These are phyloP conservation scores for Vigna trinervia DNA, from an alignment of 306 rosid genomes.

Conservation along the genomic window DNA sequence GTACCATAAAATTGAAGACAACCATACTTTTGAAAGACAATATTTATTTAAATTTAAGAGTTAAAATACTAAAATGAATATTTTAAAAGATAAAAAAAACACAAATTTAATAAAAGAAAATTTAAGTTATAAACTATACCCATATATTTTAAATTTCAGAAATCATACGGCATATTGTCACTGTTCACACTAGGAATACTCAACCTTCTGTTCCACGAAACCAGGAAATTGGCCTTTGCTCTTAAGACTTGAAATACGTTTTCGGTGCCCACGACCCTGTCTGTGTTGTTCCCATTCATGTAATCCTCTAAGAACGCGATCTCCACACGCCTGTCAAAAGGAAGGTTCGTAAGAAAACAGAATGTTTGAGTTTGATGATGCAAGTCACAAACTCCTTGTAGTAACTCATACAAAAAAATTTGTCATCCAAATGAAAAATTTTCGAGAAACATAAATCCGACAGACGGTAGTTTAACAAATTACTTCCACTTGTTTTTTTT, in stretches of 20 bases:
- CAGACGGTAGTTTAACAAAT: no score
- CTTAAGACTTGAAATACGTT: slow-evolving; percentile 67
- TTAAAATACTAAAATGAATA: no score
- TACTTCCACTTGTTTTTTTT: background rate
- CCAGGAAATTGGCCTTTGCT: slow-evolving; percentile 53
- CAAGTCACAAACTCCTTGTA: no score
- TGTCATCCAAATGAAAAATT: background rate
- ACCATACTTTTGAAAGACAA: no score
- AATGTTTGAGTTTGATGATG: background rate
- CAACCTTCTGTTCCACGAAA: slow-evolving; percentile 36
- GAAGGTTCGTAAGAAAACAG: slow-evolving; percentile 31
- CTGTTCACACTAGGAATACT: slow-evolving; percentile 24
- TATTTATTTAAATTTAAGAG: no score
- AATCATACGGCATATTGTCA: background rate
- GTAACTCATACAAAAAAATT: background rate
- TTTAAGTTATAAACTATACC: background rate
- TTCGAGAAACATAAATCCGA: background rate
- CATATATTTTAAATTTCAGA: background rate
- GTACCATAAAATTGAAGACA: background rate
- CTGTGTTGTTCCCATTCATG: slow-evolving; percentile 95
- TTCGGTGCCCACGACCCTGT: slow-evolving; percentile 81
- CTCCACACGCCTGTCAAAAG: slow-evolving; percentile 76
- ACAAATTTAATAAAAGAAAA: no score
- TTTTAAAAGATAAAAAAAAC: no score
- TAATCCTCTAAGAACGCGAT: slow-evolving; percentile 79